Conservation (phyloP, 768 basidiomycete genomes). For the Phanerochaete sordida region DNA sequence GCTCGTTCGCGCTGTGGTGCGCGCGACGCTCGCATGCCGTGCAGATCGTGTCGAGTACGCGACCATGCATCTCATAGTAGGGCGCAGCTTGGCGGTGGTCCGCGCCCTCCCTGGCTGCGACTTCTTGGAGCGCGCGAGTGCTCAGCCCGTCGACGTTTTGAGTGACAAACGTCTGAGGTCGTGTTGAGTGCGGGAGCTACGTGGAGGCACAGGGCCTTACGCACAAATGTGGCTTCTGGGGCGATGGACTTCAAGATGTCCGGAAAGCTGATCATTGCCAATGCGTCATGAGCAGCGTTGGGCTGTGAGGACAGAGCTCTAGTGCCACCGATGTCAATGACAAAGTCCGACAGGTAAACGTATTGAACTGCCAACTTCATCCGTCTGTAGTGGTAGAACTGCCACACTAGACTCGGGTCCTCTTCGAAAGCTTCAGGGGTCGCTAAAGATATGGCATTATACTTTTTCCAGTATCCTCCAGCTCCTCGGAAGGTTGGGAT, state of each 20-base stretch:
- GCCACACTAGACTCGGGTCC: constrained; percentile 53
- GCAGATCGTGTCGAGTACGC: constrained; percentile 52
- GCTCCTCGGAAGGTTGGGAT: constrained; percentile 49
- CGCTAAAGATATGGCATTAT: constrained; percentile 47
- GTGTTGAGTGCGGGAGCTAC: too few relatives aligned
- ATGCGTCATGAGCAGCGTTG: constrained; percentile 53
- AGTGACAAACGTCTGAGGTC: constrained; percentile 37
- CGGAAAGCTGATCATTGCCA: constrained; percentile 44
- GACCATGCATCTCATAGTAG: constrained; percentile 59
- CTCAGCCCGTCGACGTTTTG: constrained; percentile 64
- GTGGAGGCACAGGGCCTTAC: background rate
- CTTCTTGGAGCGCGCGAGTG: constrained; percentile 32
- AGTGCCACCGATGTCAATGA: background rate
- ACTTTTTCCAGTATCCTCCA: constrained; percentile 50
- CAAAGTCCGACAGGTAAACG: background rate
- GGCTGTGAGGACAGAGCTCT: constrained; percentile 47
- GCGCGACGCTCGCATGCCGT: constrained; percentile 42
- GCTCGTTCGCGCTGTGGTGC: constrained; percentile 29
- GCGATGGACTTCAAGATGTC: constrained; percentile 34
- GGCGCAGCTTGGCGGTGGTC: constrained; percentile 5
- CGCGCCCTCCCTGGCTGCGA: background rate
- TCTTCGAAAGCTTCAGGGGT: constrained; percentile 48
- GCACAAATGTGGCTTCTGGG: constrained; percentile 28
- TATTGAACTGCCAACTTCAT: constrained; percentile 32
- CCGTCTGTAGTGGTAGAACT: constrained; percentile 64